Percentiles rank a stretch among this genome's conserved stretches.
These are phyloP conservation scores for Rhodotorula sp. DNA, from an alignment of 1,284 basidiomycete genomes.

Conservation along the genomic window DNA sequence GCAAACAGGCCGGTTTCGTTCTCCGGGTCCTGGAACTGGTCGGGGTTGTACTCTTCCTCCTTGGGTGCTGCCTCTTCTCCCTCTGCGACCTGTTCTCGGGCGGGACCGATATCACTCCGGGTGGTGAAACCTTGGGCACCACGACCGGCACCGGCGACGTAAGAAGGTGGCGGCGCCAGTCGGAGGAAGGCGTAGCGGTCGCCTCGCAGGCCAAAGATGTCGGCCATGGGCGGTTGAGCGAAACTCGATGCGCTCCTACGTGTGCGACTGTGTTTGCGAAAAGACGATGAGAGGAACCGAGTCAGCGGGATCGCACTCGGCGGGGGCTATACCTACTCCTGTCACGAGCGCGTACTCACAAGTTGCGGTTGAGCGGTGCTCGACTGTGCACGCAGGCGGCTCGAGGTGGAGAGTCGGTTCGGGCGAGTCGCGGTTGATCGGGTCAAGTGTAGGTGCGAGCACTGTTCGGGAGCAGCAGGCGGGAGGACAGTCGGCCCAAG, in stretches of 20 bases:
- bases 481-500: no score
- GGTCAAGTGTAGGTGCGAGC: no score
- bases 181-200: conserved; percentile 35
- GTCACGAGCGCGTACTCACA: no score
- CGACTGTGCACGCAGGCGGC: no score
- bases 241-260: neutral
- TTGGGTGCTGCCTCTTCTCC: conserved; percentile 49
- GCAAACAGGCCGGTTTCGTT: conserved; percentile 96
- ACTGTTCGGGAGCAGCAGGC: no score
- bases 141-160: conserved; percentile 93
- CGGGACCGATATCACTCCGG: conserved; percentile 97
- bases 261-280: no score
- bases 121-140: conserved; percentile 98
- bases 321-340: no score
- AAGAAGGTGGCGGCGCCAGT: conserved; percentile 52
- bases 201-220: conserved; percentile 32
- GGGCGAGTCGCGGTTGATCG: no score
- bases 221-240: conserved; percentile 9
- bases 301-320: no score
- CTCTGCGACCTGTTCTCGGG: conserved; percentile 86
- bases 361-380: no score
- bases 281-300: no score
- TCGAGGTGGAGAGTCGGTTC: no score
- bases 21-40: conserved; percentile 93
- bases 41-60: conserved; percentile 79